phyloP scores from a whole-genome alignment of 257 asterid genomes.

The Nicotiana paniculata region DNA sequence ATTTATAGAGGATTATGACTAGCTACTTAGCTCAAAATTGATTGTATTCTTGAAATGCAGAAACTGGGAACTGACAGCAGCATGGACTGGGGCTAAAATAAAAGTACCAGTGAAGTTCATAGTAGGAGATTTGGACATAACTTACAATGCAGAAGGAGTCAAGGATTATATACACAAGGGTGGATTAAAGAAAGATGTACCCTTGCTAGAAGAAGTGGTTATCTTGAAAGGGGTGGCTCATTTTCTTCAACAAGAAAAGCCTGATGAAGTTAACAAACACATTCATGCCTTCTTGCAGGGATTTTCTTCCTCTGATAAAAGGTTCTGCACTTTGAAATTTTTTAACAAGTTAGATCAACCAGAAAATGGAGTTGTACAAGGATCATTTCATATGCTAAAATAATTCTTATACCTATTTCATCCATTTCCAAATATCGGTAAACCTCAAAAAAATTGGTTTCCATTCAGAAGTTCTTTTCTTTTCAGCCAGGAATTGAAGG shows the following conservation, averaged over 20 bases:
- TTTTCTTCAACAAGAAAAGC: slow-evolving; percentile 15
- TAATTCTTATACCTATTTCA: not conserved
- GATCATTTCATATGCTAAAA: not conserved
- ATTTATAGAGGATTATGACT: not conserved
- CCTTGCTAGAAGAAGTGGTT: slow-evolving; percentile 14
- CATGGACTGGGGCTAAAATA: slow-evolving; percentile 19
- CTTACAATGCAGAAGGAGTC: slow-evolving; percentile 3
- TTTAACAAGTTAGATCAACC: not conserved
- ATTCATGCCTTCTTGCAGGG: slow-evolving; percentile 11
- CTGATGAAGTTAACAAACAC: slow-evolving; percentile 8
- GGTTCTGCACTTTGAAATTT: not conserved
- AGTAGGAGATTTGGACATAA: slow-evolving; percentile 19
- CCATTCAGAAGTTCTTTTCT: not conserved
- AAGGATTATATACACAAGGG: slow-evolving; percentile 16
- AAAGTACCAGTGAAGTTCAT: slow-evolving; percentile 20
- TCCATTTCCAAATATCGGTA: not conserved
- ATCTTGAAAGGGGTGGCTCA: slow-evolving; percentile 17
- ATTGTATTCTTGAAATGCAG: slow-evolving; percentile 8
- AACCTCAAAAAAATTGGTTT: not conserved
- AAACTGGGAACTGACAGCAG: slow-evolving; percentile 20
- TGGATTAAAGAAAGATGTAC: slow-evolving; percentile 15
- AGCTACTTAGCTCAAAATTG: not conserved
- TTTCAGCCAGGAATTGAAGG: not conserved
- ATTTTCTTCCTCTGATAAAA: not conserved
- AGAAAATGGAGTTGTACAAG: not conserved